Percentiles rank a stretch among this genome's conserved stretches.
These are phyloP conservation scores for Colletotrichum zoysiae DNA, from an alignment of 2,329 filamentous ascomycete species.

Conservation along the genomic window DNA sequence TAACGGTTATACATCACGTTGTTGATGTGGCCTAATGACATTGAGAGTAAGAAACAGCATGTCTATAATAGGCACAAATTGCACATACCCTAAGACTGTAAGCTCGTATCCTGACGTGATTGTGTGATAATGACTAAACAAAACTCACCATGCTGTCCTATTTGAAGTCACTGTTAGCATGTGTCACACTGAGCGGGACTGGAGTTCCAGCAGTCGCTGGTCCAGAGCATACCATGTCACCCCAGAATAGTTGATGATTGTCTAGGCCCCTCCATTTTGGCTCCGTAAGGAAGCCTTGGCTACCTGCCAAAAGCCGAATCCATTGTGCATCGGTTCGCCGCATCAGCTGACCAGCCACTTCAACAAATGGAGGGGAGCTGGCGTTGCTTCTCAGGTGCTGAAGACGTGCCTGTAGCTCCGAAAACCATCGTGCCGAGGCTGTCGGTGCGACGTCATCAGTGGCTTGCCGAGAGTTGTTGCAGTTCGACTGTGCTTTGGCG, in stretches of 20 bases:
- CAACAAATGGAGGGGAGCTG: not conserved
- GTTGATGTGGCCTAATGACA: not conserved
- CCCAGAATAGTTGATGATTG: conserved; percentile 1
- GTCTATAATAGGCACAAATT: too few relatives aligned
- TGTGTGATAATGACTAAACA: too few relatives aligned
- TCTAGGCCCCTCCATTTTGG: not conserved
- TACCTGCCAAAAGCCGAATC: not conserved
- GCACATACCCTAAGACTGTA: not conserved
- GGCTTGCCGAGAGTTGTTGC: not conserved
- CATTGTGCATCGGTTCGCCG: not conserved
- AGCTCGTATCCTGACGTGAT: not conserved
- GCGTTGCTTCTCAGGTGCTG: not conserved
- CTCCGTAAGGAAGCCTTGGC: not conserved
- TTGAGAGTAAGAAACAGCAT: not conserved
- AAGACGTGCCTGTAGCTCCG: not conserved
- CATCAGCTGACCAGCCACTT: not conserved
- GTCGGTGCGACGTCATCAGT: not conserved
- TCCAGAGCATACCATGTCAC: not conserved
- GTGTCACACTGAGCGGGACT: not conserved
- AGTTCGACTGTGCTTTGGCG: not conserved
- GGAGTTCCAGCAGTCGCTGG: not conserved
- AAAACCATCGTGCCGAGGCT: not conserved
- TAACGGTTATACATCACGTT: conserved; percentile 1
- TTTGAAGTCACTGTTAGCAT: not conserved
- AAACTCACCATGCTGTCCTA: not conserved